Evolutionary conservation across 2,329 filamentous ascomycete species (phyloP).

Genomic region (Xylaria sp.): DNA sequence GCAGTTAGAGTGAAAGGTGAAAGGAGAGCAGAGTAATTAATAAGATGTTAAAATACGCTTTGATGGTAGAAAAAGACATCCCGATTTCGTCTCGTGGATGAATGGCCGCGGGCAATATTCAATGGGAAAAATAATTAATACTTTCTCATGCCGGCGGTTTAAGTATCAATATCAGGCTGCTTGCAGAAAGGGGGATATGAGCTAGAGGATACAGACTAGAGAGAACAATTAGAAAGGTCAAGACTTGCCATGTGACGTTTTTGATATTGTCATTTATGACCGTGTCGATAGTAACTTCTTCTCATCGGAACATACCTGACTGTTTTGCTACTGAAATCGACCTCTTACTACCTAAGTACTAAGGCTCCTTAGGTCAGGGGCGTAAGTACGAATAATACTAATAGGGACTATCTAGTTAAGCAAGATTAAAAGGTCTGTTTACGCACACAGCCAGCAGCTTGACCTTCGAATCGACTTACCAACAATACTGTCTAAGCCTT

Average conservation of each 20-base stretch:
- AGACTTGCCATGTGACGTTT: neutral
- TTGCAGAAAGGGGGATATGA: neutral
- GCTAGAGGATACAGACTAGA: neutral
- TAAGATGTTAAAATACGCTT: too few species aligned
- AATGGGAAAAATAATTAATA: neutral
- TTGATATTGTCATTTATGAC: neutral
- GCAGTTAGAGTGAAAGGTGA: constrained; percentile 47
- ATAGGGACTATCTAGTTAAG: neutral
- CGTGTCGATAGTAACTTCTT: neutral
- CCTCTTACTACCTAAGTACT: too few species aligned
- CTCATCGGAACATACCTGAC: neutral
- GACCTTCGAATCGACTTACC: neutral
- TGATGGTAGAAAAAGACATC: constrained; percentile 1
- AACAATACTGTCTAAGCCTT: neutral
- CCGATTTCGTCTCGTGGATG: neutral
- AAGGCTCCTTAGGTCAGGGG: neutral
- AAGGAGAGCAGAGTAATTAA: too few species aligned
- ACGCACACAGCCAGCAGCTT: neutral
- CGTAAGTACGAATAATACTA: neutral
- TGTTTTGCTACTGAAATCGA: neutral
- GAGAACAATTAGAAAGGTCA: neutral
- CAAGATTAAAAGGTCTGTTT: neutral
- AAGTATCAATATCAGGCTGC: too few species aligned
- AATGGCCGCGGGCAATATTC: neutral
- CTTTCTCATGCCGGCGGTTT: too few species aligned